Evolutionary conservation across 345 rosid genomes (phyloP), one percentile per base, ranked within the genome.

Genomic region (Salix exigua): DNA sequence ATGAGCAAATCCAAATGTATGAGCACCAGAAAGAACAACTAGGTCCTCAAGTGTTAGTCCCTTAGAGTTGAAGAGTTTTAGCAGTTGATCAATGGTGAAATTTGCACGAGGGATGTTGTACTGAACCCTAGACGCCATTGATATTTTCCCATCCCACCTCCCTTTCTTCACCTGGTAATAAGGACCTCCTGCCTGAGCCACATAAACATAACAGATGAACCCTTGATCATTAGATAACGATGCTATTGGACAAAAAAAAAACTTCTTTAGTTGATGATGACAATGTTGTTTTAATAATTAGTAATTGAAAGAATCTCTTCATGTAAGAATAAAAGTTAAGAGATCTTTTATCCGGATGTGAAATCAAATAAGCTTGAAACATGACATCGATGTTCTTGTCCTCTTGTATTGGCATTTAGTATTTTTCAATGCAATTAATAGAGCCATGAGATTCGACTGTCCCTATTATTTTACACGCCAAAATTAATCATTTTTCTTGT

Each of bases 1-100:
- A 68, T 92, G 97, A 1, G 97, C 91, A 26, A 91, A 94, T 4
- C 98, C 98, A 35, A 94, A 91, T 0, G 98, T 92, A 81, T 92
- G 98, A 0, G 91, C 94, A 0, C 95, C 97, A 0, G 97, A 91
- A 44, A 94, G 94, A 31, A 87, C 89, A 2, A 94, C 97, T 42
- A 91, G 75, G 70, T 94, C 98, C 33, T 86, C 73, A 1, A 87
- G 18, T 19, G 90, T 82, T 40, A 94, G 78, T 10, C 97, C 97
- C 79, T 91, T 94, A 53, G 94, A 84, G 28, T 74, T 83, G 83
- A 94, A 94, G 82, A 91, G 88, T 37, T 88, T 88, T 73, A 92
- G 78, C 63, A 86, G 82, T 17, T 89, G 89, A 73, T 92, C 94
- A 19, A 88, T 68, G 70, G 93, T 94, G 68, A 89, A 92, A 87